phyloP scores from a whole-genome alignment of 2,329 filamentous ascomycete species.

The Trichoderma guizhouense region DNA sequence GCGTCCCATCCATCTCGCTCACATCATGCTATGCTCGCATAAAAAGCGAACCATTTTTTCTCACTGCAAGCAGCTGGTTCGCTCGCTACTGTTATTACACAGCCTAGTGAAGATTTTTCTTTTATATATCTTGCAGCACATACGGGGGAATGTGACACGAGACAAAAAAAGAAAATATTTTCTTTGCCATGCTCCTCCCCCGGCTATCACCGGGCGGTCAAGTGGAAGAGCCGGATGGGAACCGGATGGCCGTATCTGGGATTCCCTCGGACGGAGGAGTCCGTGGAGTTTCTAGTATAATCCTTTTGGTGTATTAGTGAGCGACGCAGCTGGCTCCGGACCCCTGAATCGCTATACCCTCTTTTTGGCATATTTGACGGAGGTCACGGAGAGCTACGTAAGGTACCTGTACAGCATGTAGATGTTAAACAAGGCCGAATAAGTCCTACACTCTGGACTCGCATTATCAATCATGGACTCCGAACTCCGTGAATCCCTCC shows the following conservation, averaged over 20 bases:
- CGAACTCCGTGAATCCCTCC: neutral
- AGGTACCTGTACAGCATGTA: neutral
- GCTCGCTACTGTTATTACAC: neutral
- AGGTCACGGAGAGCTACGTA: neutral
- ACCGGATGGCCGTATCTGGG: neutral
- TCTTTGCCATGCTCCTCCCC: neutral
- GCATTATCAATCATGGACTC: neutral
- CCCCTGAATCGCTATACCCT: neutral
- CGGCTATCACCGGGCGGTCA: conserved; percentile 12
- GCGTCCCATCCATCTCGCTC: neutral
- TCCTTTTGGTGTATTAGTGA: neutral
- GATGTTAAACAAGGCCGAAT: neutral
- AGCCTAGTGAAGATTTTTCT: neutral
- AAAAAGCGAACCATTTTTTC: conserved; percentile 2
- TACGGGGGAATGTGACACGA: neutral
- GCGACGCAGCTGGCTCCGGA: neutral
- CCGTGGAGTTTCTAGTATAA: neutral
- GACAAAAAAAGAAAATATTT: neutral
- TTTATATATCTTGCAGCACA: too few relatives aligned
- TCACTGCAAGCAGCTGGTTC: neutral
- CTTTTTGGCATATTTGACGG: neutral
- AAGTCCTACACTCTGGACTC: neutral
- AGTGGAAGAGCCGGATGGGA: conserved; percentile 2
- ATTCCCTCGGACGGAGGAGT: neutral
- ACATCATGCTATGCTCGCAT: conserved; percentile 17